Conservation (phyloP, 1,284 basidiomycete species). For the Rhodotorula sp. region DNA sequence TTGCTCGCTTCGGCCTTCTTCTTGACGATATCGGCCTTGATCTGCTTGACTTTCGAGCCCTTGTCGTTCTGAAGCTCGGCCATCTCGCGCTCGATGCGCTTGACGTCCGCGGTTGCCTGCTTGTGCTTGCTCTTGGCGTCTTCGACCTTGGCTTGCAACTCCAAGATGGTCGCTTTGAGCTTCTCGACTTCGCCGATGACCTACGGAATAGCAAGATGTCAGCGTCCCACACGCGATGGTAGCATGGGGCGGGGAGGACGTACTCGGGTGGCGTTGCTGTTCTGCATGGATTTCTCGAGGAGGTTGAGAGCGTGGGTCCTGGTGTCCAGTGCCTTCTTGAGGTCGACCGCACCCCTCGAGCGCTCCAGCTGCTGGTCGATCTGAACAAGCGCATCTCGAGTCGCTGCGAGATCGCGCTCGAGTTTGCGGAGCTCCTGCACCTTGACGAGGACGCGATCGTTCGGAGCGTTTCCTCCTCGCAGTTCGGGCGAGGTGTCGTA, state of each 20-base stretch:
- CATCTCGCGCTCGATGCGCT: constrained; percentile 93
- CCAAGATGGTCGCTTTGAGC: constrained; percentile 65
- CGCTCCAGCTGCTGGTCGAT: constrained; percentile 63
- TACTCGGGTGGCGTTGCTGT: constrained; percentile 85
- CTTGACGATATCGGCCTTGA: constrained; percentile 77
- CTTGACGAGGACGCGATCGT: constrained; percentile 73
- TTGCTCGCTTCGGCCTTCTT: constrained; percentile 80
- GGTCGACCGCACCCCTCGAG: constrained; percentile 64
- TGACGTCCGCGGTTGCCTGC: constrained; percentile 71
- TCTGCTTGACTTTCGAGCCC: constrained; percentile 90
- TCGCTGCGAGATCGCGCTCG: constrained; percentile 61
- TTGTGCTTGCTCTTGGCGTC: constrained; percentile 73
- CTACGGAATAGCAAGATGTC: constrained; percentile 52
- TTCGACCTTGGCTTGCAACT: constrained; percentile 66
- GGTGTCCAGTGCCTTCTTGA: constrained; percentile 79
- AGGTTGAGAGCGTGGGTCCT: constrained; percentile 83
- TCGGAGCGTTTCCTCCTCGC: constrained; percentile 81
- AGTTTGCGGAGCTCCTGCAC: constrained; percentile 76
- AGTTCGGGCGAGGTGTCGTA: constrained; percentile 96
- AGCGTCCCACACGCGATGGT: constrained; percentile 6
- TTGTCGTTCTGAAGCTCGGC: constrained; percentile 98
- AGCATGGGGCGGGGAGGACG: constrained; percentile 42
- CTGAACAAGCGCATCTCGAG: constrained; percentile 56
- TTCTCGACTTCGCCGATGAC: constrained; percentile 77
- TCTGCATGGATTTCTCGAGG: constrained; percentile 79